Conservation (phyloP, 2,329 filamentous ascomycete species). For the Pseudogymnoascus sp. region DNA sequence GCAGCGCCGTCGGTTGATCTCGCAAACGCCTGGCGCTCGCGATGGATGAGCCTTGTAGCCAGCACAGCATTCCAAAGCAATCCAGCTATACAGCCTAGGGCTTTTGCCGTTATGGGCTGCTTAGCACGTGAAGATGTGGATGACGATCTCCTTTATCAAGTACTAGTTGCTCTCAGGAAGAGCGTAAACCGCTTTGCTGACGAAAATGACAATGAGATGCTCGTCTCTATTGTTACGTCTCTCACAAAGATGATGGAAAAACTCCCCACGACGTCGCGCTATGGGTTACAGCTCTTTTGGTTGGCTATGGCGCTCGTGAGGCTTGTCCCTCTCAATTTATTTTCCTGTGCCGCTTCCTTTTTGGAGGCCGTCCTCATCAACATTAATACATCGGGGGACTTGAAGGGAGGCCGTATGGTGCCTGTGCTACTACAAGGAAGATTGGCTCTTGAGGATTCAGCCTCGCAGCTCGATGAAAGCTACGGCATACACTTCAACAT, state of each 20-base stretch:
- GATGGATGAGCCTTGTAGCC: constrained; percentile 67
- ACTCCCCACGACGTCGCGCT: constrained; percentile 57
- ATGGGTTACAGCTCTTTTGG: constrained; percentile 64
- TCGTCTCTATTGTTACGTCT: constrained; percentile 58
- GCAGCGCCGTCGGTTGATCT: constrained; percentile 58
- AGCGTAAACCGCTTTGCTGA: constrained; percentile 59
- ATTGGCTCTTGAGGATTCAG: constrained; percentile 52
- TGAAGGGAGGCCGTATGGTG: constrained; percentile 52
- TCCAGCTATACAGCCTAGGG: constrained; percentile 60
- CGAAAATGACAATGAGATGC: constrained; percentile 58
- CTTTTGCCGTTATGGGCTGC: constrained; percentile 65
- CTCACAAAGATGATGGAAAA: constrained; percentile 66
- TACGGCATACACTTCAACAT: constrained; percentile 58
- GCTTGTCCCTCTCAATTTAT: constrained; percentile 53
- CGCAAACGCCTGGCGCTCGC: constrained; percentile 61
- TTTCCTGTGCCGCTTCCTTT: constrained; percentile 59
- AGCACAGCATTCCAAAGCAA: constrained; percentile 69
- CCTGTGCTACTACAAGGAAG: constrained; percentile 54
- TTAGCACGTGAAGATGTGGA: constrained; percentile 64
- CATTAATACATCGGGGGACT: constrained; percentile 52
- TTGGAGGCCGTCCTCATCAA: constrained; percentile 58
- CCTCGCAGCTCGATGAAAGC: constrained; percentile 52
- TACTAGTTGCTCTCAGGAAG: constrained; percentile 58
- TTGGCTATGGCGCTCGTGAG: constrained; percentile 59
- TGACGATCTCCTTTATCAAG: constrained; percentile 63